Conservation (phyloP, 2,329 filamentous ascomycete genomes). For the Diaporthe aspalathi region DNA sequence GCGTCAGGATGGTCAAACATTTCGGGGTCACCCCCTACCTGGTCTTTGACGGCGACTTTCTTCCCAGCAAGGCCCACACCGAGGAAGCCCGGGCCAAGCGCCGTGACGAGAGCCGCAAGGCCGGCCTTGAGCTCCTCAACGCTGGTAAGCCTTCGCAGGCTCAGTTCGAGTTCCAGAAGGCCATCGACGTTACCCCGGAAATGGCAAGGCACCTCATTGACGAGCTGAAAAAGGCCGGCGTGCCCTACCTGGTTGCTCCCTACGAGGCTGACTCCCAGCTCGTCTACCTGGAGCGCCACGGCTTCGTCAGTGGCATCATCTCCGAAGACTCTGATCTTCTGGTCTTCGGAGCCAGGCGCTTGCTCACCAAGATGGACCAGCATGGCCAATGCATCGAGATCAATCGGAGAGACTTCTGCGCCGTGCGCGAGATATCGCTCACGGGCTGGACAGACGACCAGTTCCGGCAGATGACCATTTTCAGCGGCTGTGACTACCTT, state of each 20-base stretch:
- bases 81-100: slow-evolving; percentile 81
- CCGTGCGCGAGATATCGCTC: slow-evolving; percentile 87
- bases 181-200: slow-evolving; percentile 93
- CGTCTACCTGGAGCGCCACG: slow-evolving; percentile 89
- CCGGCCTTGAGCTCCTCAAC: slow-evolving; percentile 82
- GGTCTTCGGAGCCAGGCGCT: slow-evolving; percentile 90
- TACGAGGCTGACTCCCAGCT: slow-evolving; percentile 99
- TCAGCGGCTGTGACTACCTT: slow-evolving; percentile 98
- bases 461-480: slow-evolving; percentile 94
- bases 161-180: slow-evolving; percentile 89
- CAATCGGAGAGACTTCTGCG: slow-evolving; percentile 87
- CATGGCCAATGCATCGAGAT: slow-evolving; percentile 95
- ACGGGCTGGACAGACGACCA: slow-evolving; percentile 92
- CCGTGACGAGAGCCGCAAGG: slow-evolving; percentile 79
- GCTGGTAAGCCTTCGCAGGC: slow-evolving; percentile 86
- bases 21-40: slow-evolving; percentile 95
- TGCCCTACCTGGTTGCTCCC: slow-evolving; percentile 92
- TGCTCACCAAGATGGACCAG: slow-evolving; percentile 94
- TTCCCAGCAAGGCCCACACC: slow-evolving; percentile 92
- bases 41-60: slow-evolving; percentile 94
- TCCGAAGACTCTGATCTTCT: slow-evolving; percentile 97
- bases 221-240: slow-evolving; percentile 81
- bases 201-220: slow-evolving; percentile 96
- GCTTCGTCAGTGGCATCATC: slow-evolving; percentile 86
- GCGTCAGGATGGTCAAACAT: slow-evolving; percentile 92